Evolutionary conservation across 108 stramenopile genomes (phyloP), one percentile per base, ranked within the genome.

Genomic region (Aureococcus anophagefferens): DNA sequence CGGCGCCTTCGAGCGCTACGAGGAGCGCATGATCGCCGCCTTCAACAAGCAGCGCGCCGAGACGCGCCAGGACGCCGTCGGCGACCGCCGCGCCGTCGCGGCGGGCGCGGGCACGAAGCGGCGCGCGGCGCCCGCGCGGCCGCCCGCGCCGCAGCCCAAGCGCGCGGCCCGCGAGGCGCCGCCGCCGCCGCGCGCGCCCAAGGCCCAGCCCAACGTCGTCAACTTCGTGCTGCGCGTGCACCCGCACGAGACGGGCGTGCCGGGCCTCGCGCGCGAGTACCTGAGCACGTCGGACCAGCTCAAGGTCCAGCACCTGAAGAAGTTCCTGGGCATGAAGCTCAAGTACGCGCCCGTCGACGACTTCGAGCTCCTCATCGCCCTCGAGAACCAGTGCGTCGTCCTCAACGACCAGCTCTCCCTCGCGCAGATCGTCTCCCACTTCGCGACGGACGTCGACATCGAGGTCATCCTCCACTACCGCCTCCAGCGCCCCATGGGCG

Each of bases 261-360:
- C 75, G 30, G 31, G 76, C 37, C 75, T 86, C 59, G 72, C 66
- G 30, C 79, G 77, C 68, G 83, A 83, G 68, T 76, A 74, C 70
- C 67, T 86, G 17, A 46, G 78, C 28, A 84, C 82, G 46, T 75
- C 72, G 29, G 63, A 70, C 62, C 75, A 84, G 65, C 73, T 81
- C 37, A 82, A 69, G 68, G 44, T 85, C 33, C 51, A 66, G 29
- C 67, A 63, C 59, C 59, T 86, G 69, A 83, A 83, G 69, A 70
- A 79, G 66, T 86, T 86, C 70, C 66, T 86, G 17, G 80, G 83
- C 34, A 69, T 66, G 63, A 86, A 86, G 65, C 68, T 86, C 46
- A 25, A 67, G 17, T 74, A 81, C 65, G 46, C 35, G 30, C 80
- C 72, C 29, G 36, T 76, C 30, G 30, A 46, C 33, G 71, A 85